Conservation (phyloP, 345 rosid genomes). For the Garcia nutans region DNA sequence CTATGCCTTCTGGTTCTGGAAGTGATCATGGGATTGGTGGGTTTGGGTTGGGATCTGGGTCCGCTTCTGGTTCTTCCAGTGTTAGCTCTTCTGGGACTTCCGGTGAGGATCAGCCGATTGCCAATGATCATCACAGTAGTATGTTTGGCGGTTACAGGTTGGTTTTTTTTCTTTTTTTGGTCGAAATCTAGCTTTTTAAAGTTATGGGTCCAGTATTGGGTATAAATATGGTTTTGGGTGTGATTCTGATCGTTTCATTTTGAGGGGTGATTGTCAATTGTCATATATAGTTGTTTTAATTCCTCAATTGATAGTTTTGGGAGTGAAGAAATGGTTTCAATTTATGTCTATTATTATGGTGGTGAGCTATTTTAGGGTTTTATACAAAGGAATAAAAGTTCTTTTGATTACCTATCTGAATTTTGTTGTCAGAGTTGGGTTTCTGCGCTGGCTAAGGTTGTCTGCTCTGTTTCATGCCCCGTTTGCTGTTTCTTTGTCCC, state of each 20-base stretch:
- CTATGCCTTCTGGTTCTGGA: conserved; percentile 52
- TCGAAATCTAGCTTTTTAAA: background rate
- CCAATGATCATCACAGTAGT: conserved; percentile 29
- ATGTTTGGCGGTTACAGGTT: conserved; percentile 50
- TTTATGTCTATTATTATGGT: background rate
- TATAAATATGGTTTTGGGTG: background rate
- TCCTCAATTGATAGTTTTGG: conserved; percentile 5
- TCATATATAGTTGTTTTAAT: background rate
- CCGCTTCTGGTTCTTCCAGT: conserved; percentile 59
- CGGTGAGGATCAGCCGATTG: conserved; percentile 53
- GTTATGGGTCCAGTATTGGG: background rate
- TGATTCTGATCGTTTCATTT: background rate
- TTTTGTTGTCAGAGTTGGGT: conserved; percentile 26
- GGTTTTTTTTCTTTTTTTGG: conserved; percentile 12
- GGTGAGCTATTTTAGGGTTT: conserved; percentile 1
- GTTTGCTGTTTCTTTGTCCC: background rate
- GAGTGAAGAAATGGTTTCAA: background rate
- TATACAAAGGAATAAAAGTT: background rate
- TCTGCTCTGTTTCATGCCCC: conserved; percentile 11
- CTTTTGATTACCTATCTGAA: background rate
- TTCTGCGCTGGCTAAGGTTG: conserved; percentile 11
- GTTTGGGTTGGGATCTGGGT: conserved; percentile 53
- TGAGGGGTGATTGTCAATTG: background rate
- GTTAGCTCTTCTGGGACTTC: conserved; percentile 84
- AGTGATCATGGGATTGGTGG: conserved; percentile 30